These are phyloP conservation scores for Phytophthora pisi DNA, from an alignment of 352 stramenopile genomes.

Conservation along the genomic window DNA sequence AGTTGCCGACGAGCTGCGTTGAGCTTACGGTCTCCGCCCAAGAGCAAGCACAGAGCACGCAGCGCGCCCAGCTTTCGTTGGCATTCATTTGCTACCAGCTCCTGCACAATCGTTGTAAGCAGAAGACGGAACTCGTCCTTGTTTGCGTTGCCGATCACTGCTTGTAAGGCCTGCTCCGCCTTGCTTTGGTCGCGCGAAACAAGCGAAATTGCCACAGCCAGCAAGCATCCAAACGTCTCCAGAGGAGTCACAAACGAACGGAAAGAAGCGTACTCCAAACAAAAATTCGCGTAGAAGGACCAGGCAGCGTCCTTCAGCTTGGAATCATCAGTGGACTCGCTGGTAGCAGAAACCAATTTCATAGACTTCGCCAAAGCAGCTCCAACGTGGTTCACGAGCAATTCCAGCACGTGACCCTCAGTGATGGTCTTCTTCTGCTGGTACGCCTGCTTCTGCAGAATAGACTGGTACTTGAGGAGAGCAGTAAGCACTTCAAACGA, in stretches of 20 bases:
- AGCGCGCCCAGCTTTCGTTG: conserved; percentile 61
- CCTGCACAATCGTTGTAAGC: conserved; percentile 58
- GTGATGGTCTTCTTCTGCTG: conserved; percentile 10
- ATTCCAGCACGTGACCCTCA: conserved; percentile 14
- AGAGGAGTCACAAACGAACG: conserved; percentile 47
- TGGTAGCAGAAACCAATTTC: conserved; percentile 40
- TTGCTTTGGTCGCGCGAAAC: conserved; percentile 22
- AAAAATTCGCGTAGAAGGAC: conserved; percentile 64
- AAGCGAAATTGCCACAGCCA: conserved; percentile 52
- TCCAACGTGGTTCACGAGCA: conserved; percentile 38
- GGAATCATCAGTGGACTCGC: conserved; percentile 5
- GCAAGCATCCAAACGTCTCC: conserved; percentile 66
- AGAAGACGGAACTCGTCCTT: conserved; percentile 77
- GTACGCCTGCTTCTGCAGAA: conserved; percentile 22
- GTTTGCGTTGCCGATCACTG: conserved; percentile 61
- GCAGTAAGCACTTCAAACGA: conserved; percentile 55
- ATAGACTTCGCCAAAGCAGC: conserved; percentile 49
- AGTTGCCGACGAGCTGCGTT: conserved; percentile 49
- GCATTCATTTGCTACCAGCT: conserved; percentile 44
- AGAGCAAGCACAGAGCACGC: conserved; percentile 53
- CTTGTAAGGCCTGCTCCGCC: conserved; percentile 39
- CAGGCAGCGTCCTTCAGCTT: conserved; percentile 37
- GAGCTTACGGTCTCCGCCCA: conserved; percentile 72
- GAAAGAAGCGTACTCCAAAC: conserved; percentile 55
- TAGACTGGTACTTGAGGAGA: conserved; percentile 60